Conservation (phyloP, 2,329 filamentous ascomycete genomes). For the Parastagonospora nodorum region DNA sequence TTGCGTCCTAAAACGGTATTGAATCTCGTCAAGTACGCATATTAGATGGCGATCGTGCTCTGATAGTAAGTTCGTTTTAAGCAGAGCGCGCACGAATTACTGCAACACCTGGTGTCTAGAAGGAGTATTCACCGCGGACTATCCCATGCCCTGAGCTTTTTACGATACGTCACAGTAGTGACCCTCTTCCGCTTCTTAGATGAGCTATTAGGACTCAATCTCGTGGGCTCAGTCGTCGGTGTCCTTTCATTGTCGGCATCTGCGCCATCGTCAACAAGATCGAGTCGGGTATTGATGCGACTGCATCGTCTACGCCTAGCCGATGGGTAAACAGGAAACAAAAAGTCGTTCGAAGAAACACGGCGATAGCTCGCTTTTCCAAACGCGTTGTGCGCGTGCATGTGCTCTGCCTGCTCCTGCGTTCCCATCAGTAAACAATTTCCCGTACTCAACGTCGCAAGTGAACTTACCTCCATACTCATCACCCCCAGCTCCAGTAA, state of each 20-base stretch:
- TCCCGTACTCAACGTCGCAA: not conserved
- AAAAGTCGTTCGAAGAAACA: too few species aligned
- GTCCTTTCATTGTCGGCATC: not conserved
- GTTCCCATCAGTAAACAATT: not conserved
- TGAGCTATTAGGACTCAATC: not conserved
- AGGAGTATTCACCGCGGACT: too few species aligned
- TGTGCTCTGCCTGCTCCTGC: conserved; percentile 1
- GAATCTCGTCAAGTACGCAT: not conserved
- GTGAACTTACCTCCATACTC: not conserved
- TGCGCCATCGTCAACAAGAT: not conserved
- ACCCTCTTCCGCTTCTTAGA: not conserved
- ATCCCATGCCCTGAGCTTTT: not conserved
- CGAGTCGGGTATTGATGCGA: not conserved
- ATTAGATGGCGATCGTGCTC: too few species aligned
- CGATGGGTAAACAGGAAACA: too few species aligned
- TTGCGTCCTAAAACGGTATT: not conserved
- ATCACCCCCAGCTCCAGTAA: not conserved
- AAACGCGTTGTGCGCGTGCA: not conserved
- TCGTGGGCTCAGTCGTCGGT: not conserved
- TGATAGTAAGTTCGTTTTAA: too few species aligned
- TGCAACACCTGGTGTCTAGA: too few species aligned
- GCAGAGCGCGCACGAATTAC: too few species aligned
- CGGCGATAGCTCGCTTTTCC: not conserved
- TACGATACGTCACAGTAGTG: not conserved
- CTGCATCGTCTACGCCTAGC: not conserved